Percentiles rank a stretch among this genome's conserved stretches.
Evolutionary conservation across 192 early-diverging fungal genomes (phyloP).

Genomic region (Entomortierella beljakovae): DNA sequence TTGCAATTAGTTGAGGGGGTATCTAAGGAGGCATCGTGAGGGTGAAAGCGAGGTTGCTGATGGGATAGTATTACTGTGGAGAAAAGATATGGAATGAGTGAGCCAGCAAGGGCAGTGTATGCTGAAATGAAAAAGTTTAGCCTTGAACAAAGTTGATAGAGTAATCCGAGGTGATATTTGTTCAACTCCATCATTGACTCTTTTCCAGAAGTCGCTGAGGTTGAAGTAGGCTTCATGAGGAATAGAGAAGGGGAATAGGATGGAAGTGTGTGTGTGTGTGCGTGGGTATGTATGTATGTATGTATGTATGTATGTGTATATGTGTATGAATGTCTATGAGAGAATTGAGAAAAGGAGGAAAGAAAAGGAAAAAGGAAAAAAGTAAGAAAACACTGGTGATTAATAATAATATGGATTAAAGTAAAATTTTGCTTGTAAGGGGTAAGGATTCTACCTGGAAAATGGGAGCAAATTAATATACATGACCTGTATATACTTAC

Average conservation of each 20-base stretch:
- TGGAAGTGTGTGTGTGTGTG: too few relatives aligned
- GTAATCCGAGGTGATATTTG: neutral
- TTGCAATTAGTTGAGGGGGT: too few relatives aligned
- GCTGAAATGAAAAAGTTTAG: neutral
- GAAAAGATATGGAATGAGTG: neutral
- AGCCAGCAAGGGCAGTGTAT: neutral
- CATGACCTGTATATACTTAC: too few relatives aligned
- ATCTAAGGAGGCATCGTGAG: too few relatives aligned
- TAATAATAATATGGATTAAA: too few relatives aligned
- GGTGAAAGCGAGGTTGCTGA: neutral
- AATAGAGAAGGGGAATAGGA: too few relatives aligned
- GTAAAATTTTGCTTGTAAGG: too few relatives aligned
- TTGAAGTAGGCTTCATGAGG: too few relatives aligned
- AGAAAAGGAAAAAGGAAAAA: neutral
- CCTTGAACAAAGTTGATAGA: neutral
- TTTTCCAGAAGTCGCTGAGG: neutral
- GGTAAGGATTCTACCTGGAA: too few relatives aligned
- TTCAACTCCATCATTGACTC: neutral
- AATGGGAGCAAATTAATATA: too few relatives aligned
- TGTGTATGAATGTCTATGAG: neutral
- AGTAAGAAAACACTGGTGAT: neutral
- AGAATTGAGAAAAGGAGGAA: neutral
- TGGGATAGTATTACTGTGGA: neutral
- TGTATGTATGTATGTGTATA: neutral
- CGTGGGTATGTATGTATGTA: neutral